phyloP scores from a whole-genome alignment of 2,329 filamentous ascomycete genomes.

The Epichloe hybrida region DNA sequence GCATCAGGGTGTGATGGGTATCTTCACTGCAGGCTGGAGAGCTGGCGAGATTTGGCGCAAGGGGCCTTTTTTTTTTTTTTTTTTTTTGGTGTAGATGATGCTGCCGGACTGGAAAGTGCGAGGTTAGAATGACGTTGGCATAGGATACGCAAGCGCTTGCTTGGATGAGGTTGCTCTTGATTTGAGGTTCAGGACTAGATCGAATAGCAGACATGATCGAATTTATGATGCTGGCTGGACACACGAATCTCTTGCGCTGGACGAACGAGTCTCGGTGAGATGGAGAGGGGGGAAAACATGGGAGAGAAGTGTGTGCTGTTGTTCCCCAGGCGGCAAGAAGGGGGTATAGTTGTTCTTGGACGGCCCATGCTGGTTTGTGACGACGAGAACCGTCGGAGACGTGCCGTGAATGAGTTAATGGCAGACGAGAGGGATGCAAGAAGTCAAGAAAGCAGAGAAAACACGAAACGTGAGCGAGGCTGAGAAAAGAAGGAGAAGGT shows the following conservation, averaged over 20 bases:
- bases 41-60: too few species aligned
- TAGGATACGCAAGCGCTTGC: background rate
- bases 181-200: background rate
- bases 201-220: background rate
- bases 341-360: background rate
- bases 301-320: background rate
- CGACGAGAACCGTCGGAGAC: background rate
- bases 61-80: background rate
- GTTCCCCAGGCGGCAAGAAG: too few species aligned
- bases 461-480: background rate
- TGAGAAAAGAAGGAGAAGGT: background rate
- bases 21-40: slow-evolving; percentile 3
- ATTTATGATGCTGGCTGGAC: background rate
- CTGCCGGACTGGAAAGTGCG: background rate
- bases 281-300: background rate
- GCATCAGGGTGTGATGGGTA: slow-evolving; percentile 1
- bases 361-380: background rate
- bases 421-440: background rate
- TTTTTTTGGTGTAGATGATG: background rate
- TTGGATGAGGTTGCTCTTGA: background rate
- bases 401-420: background rate
- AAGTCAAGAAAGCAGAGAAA: too few species aligned
- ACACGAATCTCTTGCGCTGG: background rate
- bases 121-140: background rate
- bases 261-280: too few species aligned